phyloP scores from a whole-genome alignment of 1,139 yeast species.

The Pichia sp. region DNA sequence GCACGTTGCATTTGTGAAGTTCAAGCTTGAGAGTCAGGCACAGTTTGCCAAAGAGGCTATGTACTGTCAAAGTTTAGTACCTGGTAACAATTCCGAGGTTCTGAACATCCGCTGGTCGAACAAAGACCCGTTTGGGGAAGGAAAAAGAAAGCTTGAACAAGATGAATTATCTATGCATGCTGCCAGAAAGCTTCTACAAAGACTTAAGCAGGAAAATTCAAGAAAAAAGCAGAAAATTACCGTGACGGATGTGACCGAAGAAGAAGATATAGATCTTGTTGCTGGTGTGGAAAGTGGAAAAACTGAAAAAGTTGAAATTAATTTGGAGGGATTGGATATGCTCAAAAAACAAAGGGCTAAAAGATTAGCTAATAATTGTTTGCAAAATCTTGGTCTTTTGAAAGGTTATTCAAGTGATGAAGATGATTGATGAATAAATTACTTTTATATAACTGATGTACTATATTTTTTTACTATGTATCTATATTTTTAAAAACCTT shows the following conservation, averaged over 20 bases:
- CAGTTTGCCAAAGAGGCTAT: conserved; percentile 94
- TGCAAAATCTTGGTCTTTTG: no score
- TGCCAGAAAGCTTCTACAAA: conserved; percentile 19
- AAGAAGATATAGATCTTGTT: background rate
- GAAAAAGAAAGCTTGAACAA: conserved; percentile 10
- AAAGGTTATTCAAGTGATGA: conserved; percentile 7
- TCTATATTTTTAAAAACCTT: conserved; percentile 16
- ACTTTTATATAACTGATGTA: no score
- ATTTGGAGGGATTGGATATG: no score
- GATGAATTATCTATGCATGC: conserved; percentile 18
- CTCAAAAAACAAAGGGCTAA: no score
- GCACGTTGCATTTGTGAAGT: conserved; percentile 77
- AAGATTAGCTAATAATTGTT: no score
- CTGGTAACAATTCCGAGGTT: conserved; percentile 39
- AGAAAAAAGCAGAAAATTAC: background rate
- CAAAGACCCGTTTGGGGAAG: conserved; percentile 70
- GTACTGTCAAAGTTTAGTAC: conserved; percentile 64
- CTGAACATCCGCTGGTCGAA: conserved; percentile 81
- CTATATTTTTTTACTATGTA: background rate
- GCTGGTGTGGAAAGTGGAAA: no score
- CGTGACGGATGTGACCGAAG: background rate
- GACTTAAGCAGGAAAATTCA: conserved; percentile 9
- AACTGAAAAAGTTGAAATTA: no score
- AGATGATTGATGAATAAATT: background rate
- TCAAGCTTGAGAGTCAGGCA: conserved; percentile 58